Evolutionary conservation across 306 rosid species (phyloP).

Genomic region (Cicer pinnatifidum): DNA sequence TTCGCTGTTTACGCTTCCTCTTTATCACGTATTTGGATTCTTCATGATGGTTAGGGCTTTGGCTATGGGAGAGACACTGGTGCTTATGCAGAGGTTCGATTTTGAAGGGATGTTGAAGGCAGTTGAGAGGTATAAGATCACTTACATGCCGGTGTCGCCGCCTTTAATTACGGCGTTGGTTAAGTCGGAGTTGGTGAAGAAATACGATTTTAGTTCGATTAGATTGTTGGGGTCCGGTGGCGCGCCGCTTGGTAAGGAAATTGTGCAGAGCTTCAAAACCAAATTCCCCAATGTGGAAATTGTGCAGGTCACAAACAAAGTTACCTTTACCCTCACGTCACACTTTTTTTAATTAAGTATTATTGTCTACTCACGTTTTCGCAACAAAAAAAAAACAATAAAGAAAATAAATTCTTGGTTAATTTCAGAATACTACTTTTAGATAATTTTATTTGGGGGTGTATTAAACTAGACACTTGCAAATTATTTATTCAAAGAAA

Average conservation of each 20-base stretch:
- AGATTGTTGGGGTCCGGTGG: conserved; percentile 63
- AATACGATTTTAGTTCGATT: conserved; percentile 73
- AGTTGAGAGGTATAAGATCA: conserved; percentile 63
- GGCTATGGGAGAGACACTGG: conserved; percentile 63
- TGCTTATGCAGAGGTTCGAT: conserved; percentile 71
- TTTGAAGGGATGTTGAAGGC: conserved; percentile 68
- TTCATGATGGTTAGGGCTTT: conserved; percentile 59
- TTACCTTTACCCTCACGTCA: background rate
- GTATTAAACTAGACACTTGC: too few species aligned
- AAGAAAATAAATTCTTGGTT: too few species aligned
- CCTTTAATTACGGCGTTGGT: conserved; percentile 72
- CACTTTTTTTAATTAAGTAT: background rate
- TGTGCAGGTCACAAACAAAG: conserved; percentile 50
- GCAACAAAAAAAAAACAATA: too few species aligned
- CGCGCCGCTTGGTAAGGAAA: conserved; percentile 77
- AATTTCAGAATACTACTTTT: too few species aligned
- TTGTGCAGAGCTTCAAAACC: conserved; percentile 51
- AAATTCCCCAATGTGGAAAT: conserved; percentile 65
- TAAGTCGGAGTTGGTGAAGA: conserved; percentile 64
- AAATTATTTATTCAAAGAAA: too few species aligned
- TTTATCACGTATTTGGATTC: conserved; percentile 82
- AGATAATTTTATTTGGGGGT: too few species aligned
- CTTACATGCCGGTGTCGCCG: conserved; percentile 77
- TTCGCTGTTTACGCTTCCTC: conserved; percentile 57
- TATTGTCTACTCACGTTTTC: background rate